Evolutionary conservation across 225 moss, liverwort and hornwort genomes (phyloP).

Genomic region (Straminergon stramineum): DNA sequence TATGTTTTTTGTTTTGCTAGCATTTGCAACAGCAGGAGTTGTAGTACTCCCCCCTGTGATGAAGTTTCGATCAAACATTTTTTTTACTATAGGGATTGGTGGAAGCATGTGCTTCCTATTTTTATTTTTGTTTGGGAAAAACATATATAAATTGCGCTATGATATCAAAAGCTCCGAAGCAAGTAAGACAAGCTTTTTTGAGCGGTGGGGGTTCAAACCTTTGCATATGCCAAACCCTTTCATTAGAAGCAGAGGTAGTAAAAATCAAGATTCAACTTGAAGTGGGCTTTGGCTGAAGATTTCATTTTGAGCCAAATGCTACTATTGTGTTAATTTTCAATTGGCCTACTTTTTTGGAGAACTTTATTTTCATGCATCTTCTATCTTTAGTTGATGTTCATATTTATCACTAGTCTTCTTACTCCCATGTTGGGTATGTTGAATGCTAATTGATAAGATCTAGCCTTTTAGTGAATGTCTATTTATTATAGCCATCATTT

Average conservation of each 20-base stretch:
- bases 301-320: neutral
- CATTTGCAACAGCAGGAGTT: neutral
- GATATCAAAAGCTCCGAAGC: too few relatives aligned
- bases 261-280: neutral
- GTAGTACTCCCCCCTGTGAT: neutral
- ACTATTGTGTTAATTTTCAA: neutral
- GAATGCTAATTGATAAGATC: neutral
- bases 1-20: neutral
- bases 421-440: neutral
- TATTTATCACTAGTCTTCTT: neutral
- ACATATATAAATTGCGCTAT: neutral
- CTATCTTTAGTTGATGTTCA: neutral
- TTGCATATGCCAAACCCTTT: neutral
- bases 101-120: neutral
- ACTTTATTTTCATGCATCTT: neutral
- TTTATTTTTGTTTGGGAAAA: neutral
- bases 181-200: fast-evolving
- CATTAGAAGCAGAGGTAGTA: fast-evolving
- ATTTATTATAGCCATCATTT: neutral
- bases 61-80: neutral
- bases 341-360: neutral
- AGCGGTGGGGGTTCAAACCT: fast-evolving
- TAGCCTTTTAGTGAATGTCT: neutral
- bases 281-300: neutral
- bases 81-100: neutral